Evolutionary conservation across 768 basidiomycete genomes (phyloP).

Genomic region (Mycena rosella): DNA sequence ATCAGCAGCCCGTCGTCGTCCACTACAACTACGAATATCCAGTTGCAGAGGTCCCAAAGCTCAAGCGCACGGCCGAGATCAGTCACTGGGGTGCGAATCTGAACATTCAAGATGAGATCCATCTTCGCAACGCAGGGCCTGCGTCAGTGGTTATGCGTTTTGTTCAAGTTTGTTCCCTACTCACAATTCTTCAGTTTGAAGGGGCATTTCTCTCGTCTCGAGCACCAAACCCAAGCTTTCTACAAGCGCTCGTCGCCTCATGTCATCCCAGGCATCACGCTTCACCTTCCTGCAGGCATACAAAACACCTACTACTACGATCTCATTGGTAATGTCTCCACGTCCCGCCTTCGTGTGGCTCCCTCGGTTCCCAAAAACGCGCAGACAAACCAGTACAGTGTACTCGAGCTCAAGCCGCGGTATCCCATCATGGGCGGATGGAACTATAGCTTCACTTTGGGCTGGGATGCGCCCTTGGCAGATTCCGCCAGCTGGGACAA

Average conservation of each 20-base stretch:
- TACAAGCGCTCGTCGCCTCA: constrained; percentile 77
- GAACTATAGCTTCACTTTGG: constrained; percentile 96
- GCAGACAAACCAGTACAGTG: constrained; percentile 66
- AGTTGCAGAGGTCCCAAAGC: constrained; percentile 77
- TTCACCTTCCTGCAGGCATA: constrained; percentile 88
- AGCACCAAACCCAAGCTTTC: constrained; percentile 83
- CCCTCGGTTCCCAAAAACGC: constrained; percentile 73
- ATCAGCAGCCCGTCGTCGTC: constrained; percentile 76
- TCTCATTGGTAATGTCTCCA: constrained; percentile 95
- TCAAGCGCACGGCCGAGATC: constrained; percentile 87
- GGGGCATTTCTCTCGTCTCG: constrained; percentile 94
- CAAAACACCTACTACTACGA: constrained; percentile 92
- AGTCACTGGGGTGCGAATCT: constrained; percentile 98
- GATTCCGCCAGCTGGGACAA: constrained; percentile 78
- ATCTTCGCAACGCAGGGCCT: constrained; percentile 91
- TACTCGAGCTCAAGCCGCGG: constrained; percentile 88
- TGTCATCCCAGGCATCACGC: constrained; percentile 76
- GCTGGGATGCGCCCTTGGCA: constrained; percentile 91
- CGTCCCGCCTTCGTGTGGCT: constrained; percentile 82
- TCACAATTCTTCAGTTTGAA: constrained; percentile 72
- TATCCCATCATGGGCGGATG: constrained; percentile 97
- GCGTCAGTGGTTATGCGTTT: constrained; percentile 64
- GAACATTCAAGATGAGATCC: constrained; percentile 91
- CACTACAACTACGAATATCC: constrained; percentile 91
- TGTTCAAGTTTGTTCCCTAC: constrained; percentile 18